These are phyloP conservation scores for Metschnikowia borealis DNA, from an alignment of 805 yeast species.

Conservation along the genomic window DNA sequence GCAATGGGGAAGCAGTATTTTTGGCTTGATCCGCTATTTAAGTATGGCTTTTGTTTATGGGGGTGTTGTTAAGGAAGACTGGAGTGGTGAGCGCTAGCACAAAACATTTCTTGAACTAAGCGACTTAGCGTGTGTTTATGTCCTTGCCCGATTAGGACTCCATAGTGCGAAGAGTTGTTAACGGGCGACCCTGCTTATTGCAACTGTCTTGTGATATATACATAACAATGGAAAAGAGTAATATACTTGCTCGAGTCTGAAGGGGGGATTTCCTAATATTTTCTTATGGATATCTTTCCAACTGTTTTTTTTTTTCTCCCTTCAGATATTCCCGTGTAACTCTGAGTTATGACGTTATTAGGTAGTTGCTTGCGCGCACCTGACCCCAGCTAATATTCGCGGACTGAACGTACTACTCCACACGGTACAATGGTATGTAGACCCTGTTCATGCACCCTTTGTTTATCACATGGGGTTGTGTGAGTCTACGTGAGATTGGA, in stretches of 20 bases:
- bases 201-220: background rate
- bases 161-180: background rate
- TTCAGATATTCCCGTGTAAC: background rate
- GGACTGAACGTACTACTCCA: background rate
- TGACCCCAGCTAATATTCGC: background rate
- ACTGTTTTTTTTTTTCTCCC: background rate
- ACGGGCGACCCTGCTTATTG: background rate
- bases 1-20: background rate
- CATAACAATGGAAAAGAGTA: background rate
- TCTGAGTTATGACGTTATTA: background rate
- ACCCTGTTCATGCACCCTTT: background rate
- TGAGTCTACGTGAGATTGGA: background rate
- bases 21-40: background rate
- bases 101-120: slow-evolving; percentile 2
- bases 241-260: background rate
- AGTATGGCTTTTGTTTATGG: background rate
- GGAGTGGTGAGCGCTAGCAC: slow-evolving; percentile 5
- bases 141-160: slow-evolving; percentile 4
- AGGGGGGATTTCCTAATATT: background rate
- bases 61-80: background rate
- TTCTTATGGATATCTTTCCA: background rate
- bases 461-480: background rate
- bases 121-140: slow-evolving; percentile 5
- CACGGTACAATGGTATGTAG: slow-evolving; percentile 1
- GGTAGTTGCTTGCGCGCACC: background rate